Base-by-base conservation (phyloP, 2,329 filamentous ascomycete genomes). In the Fusarium torulosum region DNA sequence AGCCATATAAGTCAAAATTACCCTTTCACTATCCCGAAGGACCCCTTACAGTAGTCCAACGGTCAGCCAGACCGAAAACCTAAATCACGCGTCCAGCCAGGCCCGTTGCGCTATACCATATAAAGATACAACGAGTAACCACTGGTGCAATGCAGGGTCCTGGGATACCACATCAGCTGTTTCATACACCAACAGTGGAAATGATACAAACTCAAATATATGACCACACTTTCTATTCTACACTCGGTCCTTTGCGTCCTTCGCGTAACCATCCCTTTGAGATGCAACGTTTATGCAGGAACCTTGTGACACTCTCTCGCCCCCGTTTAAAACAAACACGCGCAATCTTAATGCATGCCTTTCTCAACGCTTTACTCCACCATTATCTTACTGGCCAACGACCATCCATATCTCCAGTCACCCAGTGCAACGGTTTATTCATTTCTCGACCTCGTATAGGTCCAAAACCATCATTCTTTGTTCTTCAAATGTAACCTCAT, bases 261-360 rank as follows among this genome's bases (percentile, higher is more conserved):
- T 42, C 31, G 17, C 19, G 25, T 42, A 21, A 46, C 31, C 41
- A 43, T 59, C n/a, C 43, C 25, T 27, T 42, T 27, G 9, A 27
- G 35, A 54, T 29, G 47, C 20, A 43, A 38, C 41, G 57, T 38
- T 49, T 33, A 63, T 63, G 50, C 51, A 63, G 41, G 52, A 35
- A 44, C 55, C 60, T 51, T 62, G 60, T 69, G 65, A 63, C 54
- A 62, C 31, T 62, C 17, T 15, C 20, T 23, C 44, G 29, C 65
- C 59, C 50, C 20, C 35, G 41, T 35, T 52, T 15, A 11, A 47
- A 53, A 23, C 38, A 41, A 43, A 43, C 60, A 66, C 65, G 47
- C 60, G 55, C 55, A 69, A 68, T 69, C 52, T 68, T 52, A 54
- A 40, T 37, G 37, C 65, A 68, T 68, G 55, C 65, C 65, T 67